These are phyloP conservation scores for Chaetomiaceae sp. DNA, from an alignment of 2,329 filamentous ascomycete species.

Conservation along the genomic window DNA sequence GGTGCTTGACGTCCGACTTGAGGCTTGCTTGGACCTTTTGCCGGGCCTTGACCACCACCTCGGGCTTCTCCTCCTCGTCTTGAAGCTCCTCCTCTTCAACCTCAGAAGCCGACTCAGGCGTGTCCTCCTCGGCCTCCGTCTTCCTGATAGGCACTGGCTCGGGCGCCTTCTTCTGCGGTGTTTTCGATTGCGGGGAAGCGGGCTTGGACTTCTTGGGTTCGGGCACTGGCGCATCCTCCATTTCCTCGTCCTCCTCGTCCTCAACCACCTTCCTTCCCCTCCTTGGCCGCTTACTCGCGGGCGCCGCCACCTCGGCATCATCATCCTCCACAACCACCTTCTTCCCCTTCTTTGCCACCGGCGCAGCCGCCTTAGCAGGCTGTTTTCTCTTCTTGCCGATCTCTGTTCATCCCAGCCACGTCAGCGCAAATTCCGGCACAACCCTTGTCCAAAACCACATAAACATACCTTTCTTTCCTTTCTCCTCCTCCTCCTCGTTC, in stretches of 20 bases:
- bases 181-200: conserved; percentile 24
- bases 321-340: conserved; percentile 45
- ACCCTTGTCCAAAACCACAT: neutral
- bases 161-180: conserved; percentile 20
- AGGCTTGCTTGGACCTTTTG: conserved; percentile 77
- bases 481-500: conserved; percentile 31
- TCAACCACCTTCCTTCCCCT: conserved; percentile 44
- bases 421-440: neutral
- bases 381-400: conserved; percentile 43
- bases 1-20: conserved; percentile 63
- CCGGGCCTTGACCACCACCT: conserved; percentile 66
- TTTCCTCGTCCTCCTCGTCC: conserved; percentile 47
- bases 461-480: conserved; percentile 35
- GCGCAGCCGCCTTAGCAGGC: conserved; percentile 16
- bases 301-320: conserved; percentile 53
- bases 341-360: conserved; percentile 27
- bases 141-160: conserved; percentile 33
- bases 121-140: conserved; percentile 44
- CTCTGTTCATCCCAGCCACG: neutral
- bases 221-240: conserved; percentile 31
- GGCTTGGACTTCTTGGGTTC: conserved; percentile 27
- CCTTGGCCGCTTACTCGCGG: conserved; percentile 47
- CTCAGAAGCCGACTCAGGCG: conserved; percentile 42
- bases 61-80: conserved; percentile 61
- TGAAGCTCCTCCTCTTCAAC: conserved; percentile 50